These are phyloP conservation scores for Glarea lozoyensis DNA, from an alignment of 495 filamentous ascomycete genomes.

Conservation along the genomic window DNA sequence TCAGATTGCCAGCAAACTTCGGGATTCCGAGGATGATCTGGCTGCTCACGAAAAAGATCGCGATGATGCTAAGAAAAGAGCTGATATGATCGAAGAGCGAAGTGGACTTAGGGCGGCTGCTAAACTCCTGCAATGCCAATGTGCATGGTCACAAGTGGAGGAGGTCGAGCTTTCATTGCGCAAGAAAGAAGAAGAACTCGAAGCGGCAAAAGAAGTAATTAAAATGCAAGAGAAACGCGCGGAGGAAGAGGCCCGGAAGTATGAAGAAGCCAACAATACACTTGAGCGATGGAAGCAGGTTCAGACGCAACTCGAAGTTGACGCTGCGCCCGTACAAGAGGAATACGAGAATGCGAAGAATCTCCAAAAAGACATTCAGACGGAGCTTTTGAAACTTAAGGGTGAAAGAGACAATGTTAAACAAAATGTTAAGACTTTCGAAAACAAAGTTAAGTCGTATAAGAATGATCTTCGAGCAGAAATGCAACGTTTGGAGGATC, in stretches of 20 bases:
- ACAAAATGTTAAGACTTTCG: conserved; percentile 23
- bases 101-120: conserved; percentile 19
- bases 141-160: conserved; percentile 30
- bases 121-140: conserved; percentile 14
- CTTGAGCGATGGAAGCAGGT: conserved; percentile 31
- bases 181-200: conserved; percentile 54
- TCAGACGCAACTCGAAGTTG: conserved; percentile 40
- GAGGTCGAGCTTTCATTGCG: conserved; percentile 34
- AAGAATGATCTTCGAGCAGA: conserved; percentile 33
- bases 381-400: conserved; percentile 26
- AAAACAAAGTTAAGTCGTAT: conserved; percentile 26
- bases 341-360: conserved; percentile 27
- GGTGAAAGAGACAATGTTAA: conserved; percentile 39
- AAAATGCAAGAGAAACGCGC: conserved; percentile 9
- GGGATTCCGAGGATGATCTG: conserved; percentile 38
- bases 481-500: conserved; percentile 38
- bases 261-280: conserved; percentile 29
- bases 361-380: conserved; percentile 24
- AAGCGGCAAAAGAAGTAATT: conserved; percentile 33
- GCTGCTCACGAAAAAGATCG: conserved; percentile 36
- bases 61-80: conserved; percentile 24
- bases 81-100: conserved; percentile 35
- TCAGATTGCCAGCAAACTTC: conserved; percentile 48
- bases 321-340: conserved; percentile 30
- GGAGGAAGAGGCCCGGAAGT: conserved; percentile 22